Percentiles rank a stretch among this genome's conserved stretches.
Evolutionary conservation across 1,284 basidiomycete genomes (phyloP).

Genomic region (Laetiporus sulphureus): DNA sequence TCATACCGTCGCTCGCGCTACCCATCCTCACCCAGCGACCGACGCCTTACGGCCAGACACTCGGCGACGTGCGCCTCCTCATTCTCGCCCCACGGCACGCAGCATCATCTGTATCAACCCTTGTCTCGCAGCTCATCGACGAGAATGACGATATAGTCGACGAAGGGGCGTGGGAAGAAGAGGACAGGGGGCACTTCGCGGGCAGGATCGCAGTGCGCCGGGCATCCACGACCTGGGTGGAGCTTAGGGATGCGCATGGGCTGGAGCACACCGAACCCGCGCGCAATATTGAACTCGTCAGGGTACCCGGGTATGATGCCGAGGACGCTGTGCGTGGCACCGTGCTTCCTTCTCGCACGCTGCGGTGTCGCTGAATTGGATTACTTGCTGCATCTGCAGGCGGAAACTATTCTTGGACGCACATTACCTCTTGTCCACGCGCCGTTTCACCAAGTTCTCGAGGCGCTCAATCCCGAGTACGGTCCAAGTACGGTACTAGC

Average conservation of each 20-base stretch:
- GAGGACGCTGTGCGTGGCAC: constrained; percentile 34
- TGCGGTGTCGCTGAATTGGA: neutral
- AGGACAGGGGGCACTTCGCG: constrained; percentile 22
- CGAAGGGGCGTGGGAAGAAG: constrained; percentile 47
- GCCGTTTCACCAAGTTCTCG: constrained; percentile 45
- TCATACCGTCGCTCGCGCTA: constrained; percentile 64
- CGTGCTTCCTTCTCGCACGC: neutral
- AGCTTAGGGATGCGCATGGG: constrained; percentile 55
- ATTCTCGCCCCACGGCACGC: constrained; percentile 41
- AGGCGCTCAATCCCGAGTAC: constrained; percentile 41
- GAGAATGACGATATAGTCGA: constrained; percentile 63
- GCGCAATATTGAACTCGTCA: constrained; percentile 54
- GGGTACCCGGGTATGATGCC: constrained; percentile 38
- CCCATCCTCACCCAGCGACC: constrained; percentile 51
- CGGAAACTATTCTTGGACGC: constrained; percentile 16
- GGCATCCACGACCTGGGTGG: constrained; percentile 65
- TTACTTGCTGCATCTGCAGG: constrained; percentile 10
- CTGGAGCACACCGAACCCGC: constrained; percentile 57
- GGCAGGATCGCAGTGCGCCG: constrained; percentile 30
- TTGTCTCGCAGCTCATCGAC: constrained; percentile 39
- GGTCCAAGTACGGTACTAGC: constrained; percentile 44
- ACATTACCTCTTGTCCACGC: constrained; percentile 43
- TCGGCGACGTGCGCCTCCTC: constrained; percentile 53
- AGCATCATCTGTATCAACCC: constrained; percentile 15
- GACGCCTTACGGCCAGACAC: constrained; percentile 55